Conservation (phyloP, 331 rosid species). For the Pyracantha coccinea region DNA sequence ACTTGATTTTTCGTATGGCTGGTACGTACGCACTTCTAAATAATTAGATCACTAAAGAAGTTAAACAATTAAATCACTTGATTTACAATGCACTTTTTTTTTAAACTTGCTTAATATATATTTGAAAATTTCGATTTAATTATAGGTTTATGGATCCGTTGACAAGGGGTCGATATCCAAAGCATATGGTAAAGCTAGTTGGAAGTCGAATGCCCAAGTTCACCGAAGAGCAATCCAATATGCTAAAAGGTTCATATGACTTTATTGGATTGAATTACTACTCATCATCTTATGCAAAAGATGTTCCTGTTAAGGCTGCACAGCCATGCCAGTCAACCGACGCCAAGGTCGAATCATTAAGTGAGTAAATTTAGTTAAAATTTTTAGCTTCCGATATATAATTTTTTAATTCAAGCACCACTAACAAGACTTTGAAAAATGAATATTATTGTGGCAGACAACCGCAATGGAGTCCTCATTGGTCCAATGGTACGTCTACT, state of each 20-base stretch:
- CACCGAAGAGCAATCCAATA: not conserved
- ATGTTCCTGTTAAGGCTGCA: not conserved
- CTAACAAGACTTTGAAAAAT: not conserved
- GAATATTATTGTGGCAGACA: not conserved
- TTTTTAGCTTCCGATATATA: too few relatives aligned
- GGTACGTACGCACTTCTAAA: not conserved
- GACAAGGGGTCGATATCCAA: slow-evolving; percentile 3
- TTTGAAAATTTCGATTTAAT: not conserved
- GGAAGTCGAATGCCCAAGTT: slow-evolving; percentile 6
- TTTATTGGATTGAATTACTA: slow-evolving; percentile 11
- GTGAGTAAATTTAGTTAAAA: too few relatives aligned
- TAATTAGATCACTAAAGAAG: not conserved
- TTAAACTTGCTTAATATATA: too few relatives aligned
- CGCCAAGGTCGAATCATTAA: not conserved
- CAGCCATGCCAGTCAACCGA: not conserved
- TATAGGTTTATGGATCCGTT: slow-evolving; percentile 10
- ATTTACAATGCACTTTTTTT: too few relatives aligned
- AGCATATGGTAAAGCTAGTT: not conserved
- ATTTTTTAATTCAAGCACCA: not conserved
- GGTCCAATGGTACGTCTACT: not conserved
- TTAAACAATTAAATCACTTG: too few relatives aligned
- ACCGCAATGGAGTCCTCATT: slow-evolving; percentile 2
- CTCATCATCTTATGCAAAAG: not conserved
- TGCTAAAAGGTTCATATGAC: slow-evolving; percentile 8
- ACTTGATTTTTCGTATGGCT: slow-evolving; percentile 1